These are phyloP conservation scores for Antarctomyces pellizariae DNA, from an alignment of 495 filamentous ascomycete genomes.

Conservation along the genomic window DNA sequence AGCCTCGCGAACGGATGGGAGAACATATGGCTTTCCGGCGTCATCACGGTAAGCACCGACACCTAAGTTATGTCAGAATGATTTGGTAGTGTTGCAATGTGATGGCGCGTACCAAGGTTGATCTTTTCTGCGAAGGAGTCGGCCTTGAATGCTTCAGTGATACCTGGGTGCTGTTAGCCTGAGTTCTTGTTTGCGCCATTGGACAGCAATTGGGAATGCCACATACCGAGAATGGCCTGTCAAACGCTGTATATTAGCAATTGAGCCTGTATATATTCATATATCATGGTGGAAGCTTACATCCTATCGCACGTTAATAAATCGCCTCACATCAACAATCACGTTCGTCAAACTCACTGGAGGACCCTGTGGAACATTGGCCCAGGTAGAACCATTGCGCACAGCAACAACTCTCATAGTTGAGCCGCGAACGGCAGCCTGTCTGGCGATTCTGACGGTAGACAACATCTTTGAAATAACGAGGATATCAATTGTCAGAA, in stretches of 20 bases:
- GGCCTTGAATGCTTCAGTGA: constrained; percentile 98
- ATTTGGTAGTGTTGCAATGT: constrained; percentile 9
- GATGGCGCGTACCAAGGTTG: constrained; percentile 50
- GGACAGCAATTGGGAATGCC: constrained; percentile 1
- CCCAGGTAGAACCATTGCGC: constrained; percentile 63
- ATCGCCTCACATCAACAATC: constrained; percentile 12
- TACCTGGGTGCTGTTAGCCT: constrained; percentile 27
- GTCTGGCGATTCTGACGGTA: constrained; percentile 29
- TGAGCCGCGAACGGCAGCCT: constrained; percentile 24
- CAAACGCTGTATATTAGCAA: constrained; percentile 5
- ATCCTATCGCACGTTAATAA: constrained; percentile 24
- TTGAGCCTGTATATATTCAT: background rate
- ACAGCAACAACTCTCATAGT: constrained; percentile 27
- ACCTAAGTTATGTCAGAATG: constrained; percentile 19
- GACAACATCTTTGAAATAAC: constrained; percentile 25
- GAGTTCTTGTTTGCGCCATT: constrained; percentile 3
- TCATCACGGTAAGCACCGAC: constrained; percentile 80
- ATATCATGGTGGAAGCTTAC: constrained; percentile 20
- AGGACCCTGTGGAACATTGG: constrained; percentile 75
- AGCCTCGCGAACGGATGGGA: constrained; percentile 74
- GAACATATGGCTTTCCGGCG: constrained; percentile 88
- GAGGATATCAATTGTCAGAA: constrained; percentile 1
- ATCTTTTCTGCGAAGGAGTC: constrained; percentile 83
- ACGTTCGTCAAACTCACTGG: constrained; percentile 36
- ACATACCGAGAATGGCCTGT: constrained; percentile 57